These are phyloP conservation scores for Parmelia sp. DNA, from an alignment of 495 filamentous ascomycete genomes.

Conservation along the genomic window DNA sequence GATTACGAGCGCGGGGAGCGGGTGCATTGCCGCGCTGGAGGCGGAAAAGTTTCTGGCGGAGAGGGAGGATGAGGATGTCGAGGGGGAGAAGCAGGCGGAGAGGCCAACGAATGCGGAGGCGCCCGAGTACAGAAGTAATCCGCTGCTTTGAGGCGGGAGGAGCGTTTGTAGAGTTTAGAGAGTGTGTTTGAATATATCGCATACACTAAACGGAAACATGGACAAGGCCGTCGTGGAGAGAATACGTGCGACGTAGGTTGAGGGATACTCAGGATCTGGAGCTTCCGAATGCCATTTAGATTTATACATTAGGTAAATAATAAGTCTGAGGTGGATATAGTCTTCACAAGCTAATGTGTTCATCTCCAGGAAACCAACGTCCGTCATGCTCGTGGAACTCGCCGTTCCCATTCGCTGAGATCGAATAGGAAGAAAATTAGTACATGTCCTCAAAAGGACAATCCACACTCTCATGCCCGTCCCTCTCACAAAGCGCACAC, in stretches of 20 bases:
- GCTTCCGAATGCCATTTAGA: background rate
- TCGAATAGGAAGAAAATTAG: background rate
- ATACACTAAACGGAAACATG: background rate
- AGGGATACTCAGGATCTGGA: background rate
- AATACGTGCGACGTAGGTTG: background rate
- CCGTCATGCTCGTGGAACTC: constrained; percentile 1
- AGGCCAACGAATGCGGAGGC: constrained; percentile 34
- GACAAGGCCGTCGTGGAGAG: background rate
- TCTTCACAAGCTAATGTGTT: background rate
- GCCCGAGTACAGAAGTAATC: constrained; percentile 59
- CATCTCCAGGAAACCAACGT: constrained; percentile 4
- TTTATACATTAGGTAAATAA: background rate
- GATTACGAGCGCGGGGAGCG: constrained; percentile 91
- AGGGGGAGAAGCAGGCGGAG: constrained; percentile 31
- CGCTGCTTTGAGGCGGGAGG: constrained; percentile 43
- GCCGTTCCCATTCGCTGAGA: background rate
- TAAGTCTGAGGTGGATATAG: background rate
- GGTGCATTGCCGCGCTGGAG: constrained; percentile 90
- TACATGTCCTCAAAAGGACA: constrained; percentile 77
- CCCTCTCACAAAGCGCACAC: constrained; percentile 94
- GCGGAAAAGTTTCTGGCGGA: constrained; percentile 89
- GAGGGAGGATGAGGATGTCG: constrained; percentile 47
- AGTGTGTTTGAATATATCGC: background rate
- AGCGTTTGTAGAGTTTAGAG: background rate
- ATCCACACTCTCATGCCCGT: constrained; percentile 92